Base-by-base conservation (phyloP, 139 green algal genomes). In the Tetraselmis striata region DNA sequence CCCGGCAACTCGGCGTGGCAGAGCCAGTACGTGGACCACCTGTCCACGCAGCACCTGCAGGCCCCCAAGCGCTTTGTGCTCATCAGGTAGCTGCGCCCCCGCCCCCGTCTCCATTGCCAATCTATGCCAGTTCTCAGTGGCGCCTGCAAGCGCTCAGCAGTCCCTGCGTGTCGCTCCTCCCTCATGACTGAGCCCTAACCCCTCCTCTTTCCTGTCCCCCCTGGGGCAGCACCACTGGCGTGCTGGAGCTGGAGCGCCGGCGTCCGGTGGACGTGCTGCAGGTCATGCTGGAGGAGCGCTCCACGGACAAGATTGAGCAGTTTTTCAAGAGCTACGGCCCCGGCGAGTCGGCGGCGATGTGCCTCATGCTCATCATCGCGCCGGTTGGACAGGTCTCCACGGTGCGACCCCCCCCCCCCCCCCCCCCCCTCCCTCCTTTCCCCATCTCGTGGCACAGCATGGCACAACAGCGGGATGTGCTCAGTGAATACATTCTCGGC, bases 321-420 rank as follows among this genome's bases (percentile, higher is more conserved):
- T 98, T 98, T 77, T 97, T 98, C 82, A 84, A 87, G 59, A 81
- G 78, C 0, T 97, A 95, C 79, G 95, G 94, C 22, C 79, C 90
- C 1, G 77, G 86, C 1, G 95, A 98, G 83, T 91, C 94, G 0
- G 90, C 93, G 0, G 91, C 91, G 79, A 98, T 98, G 95, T 98
- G 95, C 88, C 88, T 95, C 79, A 45, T 91, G 28, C 82, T 98
- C 18, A 91, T 92, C n/a, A 91, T 28, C 79, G 18, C 79, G 67
- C 25, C 82, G 79, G 59, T 29, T 79, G 29, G 2, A 30, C 25
- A 67, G 18, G 59, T 86, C 0, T 26, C 83, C 24, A 58, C 78
- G 32, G 77, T 76, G 67, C 25, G 32, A 29, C 27, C 76, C 31
- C 30, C 81, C 67, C 27, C 31, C 74, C 45, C 5, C 45, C 45